Evolutionary conservation across 352 stramenopile genomes (phyloP), one percentile per base, ranked within the genome.

Genomic region (Phytophthora palmivora): DNA sequence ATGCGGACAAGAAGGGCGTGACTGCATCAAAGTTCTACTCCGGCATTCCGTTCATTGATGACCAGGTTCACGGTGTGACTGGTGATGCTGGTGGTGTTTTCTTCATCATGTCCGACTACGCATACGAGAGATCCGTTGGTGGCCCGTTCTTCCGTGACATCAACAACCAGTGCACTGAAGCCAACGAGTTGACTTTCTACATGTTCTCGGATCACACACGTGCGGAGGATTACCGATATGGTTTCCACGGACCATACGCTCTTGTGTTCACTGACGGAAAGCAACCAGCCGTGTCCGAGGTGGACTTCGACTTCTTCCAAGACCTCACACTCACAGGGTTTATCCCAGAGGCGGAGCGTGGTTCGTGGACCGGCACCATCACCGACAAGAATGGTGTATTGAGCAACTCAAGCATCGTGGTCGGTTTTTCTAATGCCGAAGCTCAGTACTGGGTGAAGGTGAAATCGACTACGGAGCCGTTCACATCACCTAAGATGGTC

Each of bases 201-300:
- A 77, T 87, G 70, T 81, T 84, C 63, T 87, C 78, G 48, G 78
- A 87, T 42, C 78, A 87, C 57, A 87, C 78, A 16, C 74, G 72
- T 37, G 59, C 64, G 0, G 77, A 84, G 8, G 72, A 79, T 19
- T 87, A 87, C 41, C 77, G 77, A 51, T 84, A 67, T 41, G 78
- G 78, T 28, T 84, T 87, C 53, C 78, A 87, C 48, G 78, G 78
- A 0, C 75, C 78, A 0, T 87, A 83, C 51, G 67, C 75, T 7
- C 46, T 87, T n/a, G 63, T 81, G 8, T 76, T 87, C 63, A 84
- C 66, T 0, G 62, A 76, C 14, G 73, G 75, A 4, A 58, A 61
- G 3, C 45, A 54, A 4, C 74, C 78, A 3, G 22, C 51, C 4
- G 50, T 50, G 1, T 54, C 53, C 0, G 66, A 70, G 7, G 75